Evolutionary conservation across 768 basidiomycete species (phyloP).

Genomic region (Tulasnella calospora): DNA sequence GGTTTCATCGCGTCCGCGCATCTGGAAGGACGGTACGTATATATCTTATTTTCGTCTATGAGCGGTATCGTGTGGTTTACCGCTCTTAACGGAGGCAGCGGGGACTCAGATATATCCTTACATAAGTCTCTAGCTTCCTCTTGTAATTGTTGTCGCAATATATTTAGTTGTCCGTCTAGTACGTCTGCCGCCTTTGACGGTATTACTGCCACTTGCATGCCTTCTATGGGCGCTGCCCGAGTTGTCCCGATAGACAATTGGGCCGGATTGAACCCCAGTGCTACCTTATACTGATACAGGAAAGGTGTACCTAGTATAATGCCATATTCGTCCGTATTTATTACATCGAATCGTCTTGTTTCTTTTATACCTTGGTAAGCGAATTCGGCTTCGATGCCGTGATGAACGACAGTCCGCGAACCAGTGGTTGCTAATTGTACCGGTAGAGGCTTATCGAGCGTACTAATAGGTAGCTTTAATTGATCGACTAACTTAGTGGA

Average conservation of each 20-base stretch:
- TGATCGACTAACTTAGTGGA: conserved; percentile 28
- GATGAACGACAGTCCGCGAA: conserved; percentile 41
- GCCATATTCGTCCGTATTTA: conserved; percentile 39
- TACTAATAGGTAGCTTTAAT: conserved; percentile 13
- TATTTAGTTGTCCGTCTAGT: conserved; percentile 1
- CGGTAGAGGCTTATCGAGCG: conserved; percentile 34
- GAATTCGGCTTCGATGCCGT: conserved; percentile 31
- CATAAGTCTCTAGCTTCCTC: conserved; percentile 1
- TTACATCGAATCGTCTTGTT: conserved; percentile 37
- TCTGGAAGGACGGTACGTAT: conserved; percentile 4
- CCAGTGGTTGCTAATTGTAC: conserved; percentile 44
- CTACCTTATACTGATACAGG: too few species aligned
- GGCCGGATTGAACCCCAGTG: too few species aligned
- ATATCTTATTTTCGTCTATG: conserved; percentile 9
- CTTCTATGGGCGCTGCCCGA: too few species aligned
- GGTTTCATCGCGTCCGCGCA: too few species aligned
- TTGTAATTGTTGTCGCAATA: neutral
- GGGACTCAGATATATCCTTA: conserved; percentile 4
- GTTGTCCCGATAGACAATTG: too few species aligned
- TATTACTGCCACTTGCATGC: too few species aligned
- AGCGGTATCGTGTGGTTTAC: conserved; percentile 14
- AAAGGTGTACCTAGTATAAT: too few species aligned
- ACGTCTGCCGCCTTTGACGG: too few species aligned
- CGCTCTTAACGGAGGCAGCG: too few species aligned
- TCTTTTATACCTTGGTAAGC: conserved; percentile 40